Evolutionary conservation across 345 rosid species (phyloP).

Genomic region (Corchorus capsularis): DNA sequence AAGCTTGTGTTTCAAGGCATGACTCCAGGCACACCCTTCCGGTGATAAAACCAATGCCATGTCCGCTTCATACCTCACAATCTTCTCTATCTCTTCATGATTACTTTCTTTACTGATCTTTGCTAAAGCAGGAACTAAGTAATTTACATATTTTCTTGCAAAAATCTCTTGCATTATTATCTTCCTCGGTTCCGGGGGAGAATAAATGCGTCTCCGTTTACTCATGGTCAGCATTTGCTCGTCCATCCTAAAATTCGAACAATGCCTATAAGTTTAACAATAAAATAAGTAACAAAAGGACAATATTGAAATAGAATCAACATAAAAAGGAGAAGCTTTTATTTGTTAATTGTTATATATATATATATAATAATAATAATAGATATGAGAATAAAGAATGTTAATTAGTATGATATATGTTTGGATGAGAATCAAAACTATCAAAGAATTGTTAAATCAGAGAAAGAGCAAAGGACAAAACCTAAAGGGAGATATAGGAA

Average conservation of each 20-base stretch:
- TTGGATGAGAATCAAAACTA: background rate
- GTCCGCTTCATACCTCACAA: slow-evolving; percentile 43
- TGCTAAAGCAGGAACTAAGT: slow-evolving; percentile 39
- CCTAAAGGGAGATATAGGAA: background rate
- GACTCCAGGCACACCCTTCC: slow-evolving; percentile 46
- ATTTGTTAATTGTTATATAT: too few species aligned
- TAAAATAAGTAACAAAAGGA: slow-evolving; percentile 15
- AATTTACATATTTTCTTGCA: slow-evolving; percentile 31
- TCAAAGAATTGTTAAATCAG: background rate
- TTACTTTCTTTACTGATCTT: slow-evolving; percentile 26
- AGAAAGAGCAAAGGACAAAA: background rate
- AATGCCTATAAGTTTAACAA: slow-evolving; percentile 4
- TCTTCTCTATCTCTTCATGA: slow-evolving; percentile 23
- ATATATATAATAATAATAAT: background rate
- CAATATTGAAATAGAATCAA: slow-evolving; percentile 16
- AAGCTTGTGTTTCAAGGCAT: slow-evolving; percentile 31
- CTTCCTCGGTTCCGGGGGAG: slow-evolving; percentile 32
- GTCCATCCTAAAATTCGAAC: slow-evolving; percentile 31
- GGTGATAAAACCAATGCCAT: slow-evolving; percentile 44
- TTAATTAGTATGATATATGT: background rate
- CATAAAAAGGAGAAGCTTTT: background rate
- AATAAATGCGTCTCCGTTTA: slow-evolving; percentile 34
- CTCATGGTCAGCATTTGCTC: slow-evolving; percentile 11
- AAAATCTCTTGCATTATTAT: slow-evolving; percentile 18
- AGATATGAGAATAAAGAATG: background rate